Base-by-base conservation (phyloP, 2,329 filamentous ascomycete genomes). In the Pyricularia sp. region DNA sequence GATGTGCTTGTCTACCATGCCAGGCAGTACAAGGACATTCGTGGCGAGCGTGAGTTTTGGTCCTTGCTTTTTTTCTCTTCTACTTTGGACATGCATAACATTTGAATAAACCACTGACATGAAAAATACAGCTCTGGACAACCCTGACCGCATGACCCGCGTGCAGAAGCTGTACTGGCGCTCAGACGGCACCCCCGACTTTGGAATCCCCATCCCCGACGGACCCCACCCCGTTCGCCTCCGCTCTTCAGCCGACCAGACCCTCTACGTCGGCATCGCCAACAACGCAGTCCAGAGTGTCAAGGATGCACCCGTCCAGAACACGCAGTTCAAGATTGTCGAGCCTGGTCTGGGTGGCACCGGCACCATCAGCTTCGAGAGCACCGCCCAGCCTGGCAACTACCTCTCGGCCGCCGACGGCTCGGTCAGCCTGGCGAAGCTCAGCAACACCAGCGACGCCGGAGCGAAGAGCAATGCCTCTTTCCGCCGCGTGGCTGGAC, bases 81-180 rank as follows among this genome's bases (percentile, higher is more conserved):
- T 30, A 7, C 2, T 33, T 33, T 33, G 31, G 4, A 33, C 6
- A n/a, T 11, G 11, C 11, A 36, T 6, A 50, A 50, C 42, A 50
- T n/a, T 9, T 20, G 42, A n/a, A 50, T 6, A n/a, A n/a, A n/a
- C 9, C 17, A 61, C 58, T 61, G 58, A 61, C 58, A 23, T 59
- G 58, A 61, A 17, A 10, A 61, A 61, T 12, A 61, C 58, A 61
- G 58, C 66, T 11, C 28, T 67, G 36, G 73, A 76, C 36, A 74
- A 77, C 69, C 66, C 66, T 14, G 50, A 67, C 28, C 69, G 75
- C 17, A 70, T 72, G 3, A 74, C 76, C 3, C 61, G 74, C 4
- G 74, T 77, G 66, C 76, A 77, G 70, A 76, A 75, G 73, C 66
- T 77, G 25, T 75, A 76, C 71, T 76, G 75, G 76, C 70, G 71